Evolutionary conservation across 495 filamentous ascomycete species (phyloP).

Genomic region (Oleoguttula mirabilis): DNA sequence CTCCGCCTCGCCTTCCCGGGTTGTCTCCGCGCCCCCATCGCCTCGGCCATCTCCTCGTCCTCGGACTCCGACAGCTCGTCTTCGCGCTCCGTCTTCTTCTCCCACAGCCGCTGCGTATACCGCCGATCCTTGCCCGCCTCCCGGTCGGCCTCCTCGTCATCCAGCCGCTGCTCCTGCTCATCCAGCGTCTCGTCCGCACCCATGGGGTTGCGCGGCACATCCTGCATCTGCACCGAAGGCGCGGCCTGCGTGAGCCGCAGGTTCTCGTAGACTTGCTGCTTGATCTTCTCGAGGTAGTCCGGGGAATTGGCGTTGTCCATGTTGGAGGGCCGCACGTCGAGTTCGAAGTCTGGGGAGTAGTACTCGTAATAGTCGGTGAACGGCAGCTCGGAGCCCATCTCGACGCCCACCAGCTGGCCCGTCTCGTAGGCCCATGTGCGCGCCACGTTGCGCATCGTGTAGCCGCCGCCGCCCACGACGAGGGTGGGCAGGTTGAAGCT

Average conservation of each 20-base stretch:
- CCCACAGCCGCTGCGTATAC: slow-evolving; percentile 71
- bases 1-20: slow-evolving; percentile 44
- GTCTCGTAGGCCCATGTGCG: slow-evolving; percentile 97
- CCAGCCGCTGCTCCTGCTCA: slow-evolving; percentile 74
- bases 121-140: slow-evolving; percentile 64
- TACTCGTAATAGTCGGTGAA: slow-evolving; percentile 99
- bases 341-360: slow-evolving; percentile 90
- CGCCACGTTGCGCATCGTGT: slow-evolving; percentile 97
- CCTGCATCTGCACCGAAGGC: slow-evolving; percentile 88
- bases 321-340: slow-evolving; percentile 89
- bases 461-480: slow-evolving; percentile 88
- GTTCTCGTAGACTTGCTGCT: slow-evolving; percentile 81
- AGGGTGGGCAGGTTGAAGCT: slow-evolving; percentile 82
- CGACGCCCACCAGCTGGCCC: slow-evolving; percentile 71
- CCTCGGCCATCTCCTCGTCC: slow-evolving; percentile 60
- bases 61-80: slow-evolving; percentile 33
- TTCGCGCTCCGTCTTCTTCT: slow-evolving; percentile 61
- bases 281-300: slow-evolving; percentile 95
- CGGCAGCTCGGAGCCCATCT: slow-evolving; percentile 69
- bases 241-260: slow-evolving; percentile 68
- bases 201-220: slow-evolving; percentile 69
- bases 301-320: slow-evolving; percentile 97
- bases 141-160: slow-evolving; percentile 56
- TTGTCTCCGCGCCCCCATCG: slow-evolving; percentile 57
- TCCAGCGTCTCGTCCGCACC: slow-evolving; percentile 75